Evolutionary conservation across 176 grass and related monocot genomes (phyloP), one percentile per base, ranked within the genome.

Genomic region (Hyparrhenia diplandra): DNA sequence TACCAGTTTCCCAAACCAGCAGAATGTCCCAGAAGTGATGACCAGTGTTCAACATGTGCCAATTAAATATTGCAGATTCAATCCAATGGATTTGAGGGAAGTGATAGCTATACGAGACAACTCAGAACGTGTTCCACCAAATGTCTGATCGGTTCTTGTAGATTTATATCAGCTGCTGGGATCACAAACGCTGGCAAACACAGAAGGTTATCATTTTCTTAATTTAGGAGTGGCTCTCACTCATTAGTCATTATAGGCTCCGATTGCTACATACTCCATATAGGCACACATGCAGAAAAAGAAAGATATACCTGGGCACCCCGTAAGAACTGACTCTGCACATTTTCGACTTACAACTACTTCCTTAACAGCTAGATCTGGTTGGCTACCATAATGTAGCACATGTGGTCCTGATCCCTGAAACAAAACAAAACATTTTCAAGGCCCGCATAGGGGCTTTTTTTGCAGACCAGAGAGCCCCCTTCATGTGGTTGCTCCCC

Each of bases 321-420:
- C 86, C 95, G 87, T n/a, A 82, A 98, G 95, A 86, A 98, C 95
- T 52, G 92, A 83, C 79, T 98, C 95, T 47, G 92, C 95, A 83
- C 95, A 98, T 87, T 98, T 98, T 71, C 95, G 90, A 87, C 95
- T 98, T 34, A 98, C 88, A 76, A 98, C 84, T 45, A 98, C 69
- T 87, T 98, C 95, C 57, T 98, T 98, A 25, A 91, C 18, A 72
- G 88, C 49, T 83, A 87, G 79, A 55, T 28, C 71, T 73, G 82
- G 17, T 61, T 80, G 75, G 34, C 5, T 58, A 13, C 68, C 35
- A 81, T 93, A 98, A 27, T 76, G 30, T 21, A 95, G 17, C 58
- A 45, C 54, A 76, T 98, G 95, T 71, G 95, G 95, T 32, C 95
- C 95, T 57, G 92, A 94, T 85, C 95, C 95, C 37, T 21, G 85